These are phyloP conservation scores for Trichocladium uniseriatum DNA, from an alignment of 495 filamentous ascomycete genomes.

Conservation along the genomic window DNA sequence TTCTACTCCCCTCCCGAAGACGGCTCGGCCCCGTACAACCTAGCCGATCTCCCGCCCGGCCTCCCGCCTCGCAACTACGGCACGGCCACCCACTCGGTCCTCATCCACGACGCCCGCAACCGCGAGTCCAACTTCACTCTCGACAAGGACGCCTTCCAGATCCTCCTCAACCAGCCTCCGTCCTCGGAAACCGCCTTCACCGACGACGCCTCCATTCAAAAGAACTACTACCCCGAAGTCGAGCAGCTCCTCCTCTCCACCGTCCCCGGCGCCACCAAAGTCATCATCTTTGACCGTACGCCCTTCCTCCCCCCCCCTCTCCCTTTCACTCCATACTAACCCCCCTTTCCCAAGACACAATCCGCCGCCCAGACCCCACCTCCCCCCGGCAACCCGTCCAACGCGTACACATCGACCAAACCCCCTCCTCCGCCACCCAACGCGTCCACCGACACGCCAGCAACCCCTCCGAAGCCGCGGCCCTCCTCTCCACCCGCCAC, in stretches of 20 bases:
- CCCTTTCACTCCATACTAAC: not conserved
- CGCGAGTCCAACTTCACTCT: constrained; percentile 56
- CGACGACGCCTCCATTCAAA: constrained; percentile 52
- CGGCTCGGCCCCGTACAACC: constrained; percentile 56
- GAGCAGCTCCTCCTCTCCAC: constrained; percentile 52
- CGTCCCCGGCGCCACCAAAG: constrained; percentile 50
- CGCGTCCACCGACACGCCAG: constrained; percentile 57
- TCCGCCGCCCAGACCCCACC: constrained; percentile 51
- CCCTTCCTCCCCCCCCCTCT: not conserved
- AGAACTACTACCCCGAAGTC: constrained; percentile 77
- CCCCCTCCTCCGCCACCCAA: constrained; percentile 46
- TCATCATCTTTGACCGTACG: constrained; percentile 65
- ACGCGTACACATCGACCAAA: constrained; percentile 79
- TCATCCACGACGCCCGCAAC: constrained; percentile 43
- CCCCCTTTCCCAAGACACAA: constrained; percentile 47
- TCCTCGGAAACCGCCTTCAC: constrained; percentile 50
- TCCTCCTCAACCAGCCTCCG: constrained; percentile 44
- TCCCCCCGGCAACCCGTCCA: constrained; percentile 56
- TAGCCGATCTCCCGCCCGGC: constrained; percentile 53
- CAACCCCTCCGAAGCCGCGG: constrained; percentile 41
- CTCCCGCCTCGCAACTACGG: constrained; percentile 53
- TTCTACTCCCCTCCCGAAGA: constrained; percentile 61
- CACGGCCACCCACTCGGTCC: constrained; percentile 33
- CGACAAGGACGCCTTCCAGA: constrained; percentile 63
- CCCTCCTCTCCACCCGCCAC: constrained; percentile 52